These are phyloP conservation scores for Vachellia collinsii DNA, from an alignment of 306 rosid genomes.

Conservation along the genomic window DNA sequence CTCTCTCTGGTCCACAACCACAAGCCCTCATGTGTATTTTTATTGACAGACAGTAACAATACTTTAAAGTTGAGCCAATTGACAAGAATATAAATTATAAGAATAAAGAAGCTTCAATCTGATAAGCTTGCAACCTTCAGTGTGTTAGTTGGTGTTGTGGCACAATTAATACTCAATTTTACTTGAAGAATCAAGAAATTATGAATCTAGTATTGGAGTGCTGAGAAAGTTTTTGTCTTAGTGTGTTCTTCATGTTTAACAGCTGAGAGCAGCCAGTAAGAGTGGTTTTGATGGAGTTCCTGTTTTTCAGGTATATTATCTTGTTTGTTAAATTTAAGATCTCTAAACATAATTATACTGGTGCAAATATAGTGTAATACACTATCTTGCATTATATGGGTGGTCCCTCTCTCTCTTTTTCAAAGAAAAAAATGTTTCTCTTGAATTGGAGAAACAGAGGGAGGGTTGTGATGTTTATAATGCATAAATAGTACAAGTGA, in stretches of 20 bases:
- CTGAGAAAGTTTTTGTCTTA: conserved; percentile 34
- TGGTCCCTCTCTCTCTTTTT: neutral
- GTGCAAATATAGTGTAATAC: neutral
- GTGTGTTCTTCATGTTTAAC: conserved; percentile 33
- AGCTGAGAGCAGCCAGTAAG: conserved; percentile 69
- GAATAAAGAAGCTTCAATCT: conserved; percentile 20
- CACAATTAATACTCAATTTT: conserved; percentile 13
- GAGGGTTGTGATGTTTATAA: neutral
- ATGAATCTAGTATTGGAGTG: conserved; percentile 3
- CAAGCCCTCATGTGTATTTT: neutral
- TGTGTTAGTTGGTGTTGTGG: conserved; percentile 8
- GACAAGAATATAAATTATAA: conserved; percentile 12
- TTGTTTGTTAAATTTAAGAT: conserved; percentile 36
- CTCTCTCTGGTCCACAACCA: neutral
- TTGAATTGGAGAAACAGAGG: conserved; percentile 22
- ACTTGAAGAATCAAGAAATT: conserved; percentile 2
- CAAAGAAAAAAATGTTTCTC: neutral
- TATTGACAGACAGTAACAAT: conserved; percentile 8
- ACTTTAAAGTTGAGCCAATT: conserved; percentile 10
- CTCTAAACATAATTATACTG: neutral
- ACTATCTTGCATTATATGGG: neutral
- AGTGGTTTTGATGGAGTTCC: conserved; percentile 95
- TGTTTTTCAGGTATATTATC: conserved; percentile 77
- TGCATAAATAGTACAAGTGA: neutral
- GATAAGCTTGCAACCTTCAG: neutral